phyloP scores from a whole-genome alignment of 2,329 filamentous ascomycete genomes.

The Ceratocystis alfenasii region DNA sequence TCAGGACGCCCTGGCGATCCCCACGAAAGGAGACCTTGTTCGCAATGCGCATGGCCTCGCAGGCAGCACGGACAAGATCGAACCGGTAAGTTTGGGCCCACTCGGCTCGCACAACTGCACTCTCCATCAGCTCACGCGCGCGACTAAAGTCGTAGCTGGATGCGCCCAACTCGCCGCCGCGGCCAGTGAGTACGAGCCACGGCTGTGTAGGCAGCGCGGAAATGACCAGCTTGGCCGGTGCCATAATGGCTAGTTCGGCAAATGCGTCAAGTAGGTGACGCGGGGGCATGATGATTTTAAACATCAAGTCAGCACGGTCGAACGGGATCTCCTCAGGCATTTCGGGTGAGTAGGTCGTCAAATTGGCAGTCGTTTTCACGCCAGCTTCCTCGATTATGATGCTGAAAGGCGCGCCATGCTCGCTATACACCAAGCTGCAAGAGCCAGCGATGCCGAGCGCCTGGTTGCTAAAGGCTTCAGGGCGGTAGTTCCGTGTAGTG shows the following conservation, averaged over 20 bases:
- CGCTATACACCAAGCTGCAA: slow-evolving; percentile 68
- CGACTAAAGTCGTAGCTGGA: slow-evolving; percentile 56
- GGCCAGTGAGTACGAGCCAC: slow-evolving; percentile 60
- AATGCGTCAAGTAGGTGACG: slow-evolving; percentile 60
- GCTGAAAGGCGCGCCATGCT: slow-evolving; percentile 64
- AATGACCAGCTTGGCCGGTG: slow-evolving; percentile 61
- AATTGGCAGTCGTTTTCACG: slow-evolving; percentile 77
- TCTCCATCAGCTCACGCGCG: slow-evolving; percentile 59
- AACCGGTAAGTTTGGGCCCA: slow-evolving; percentile 74
- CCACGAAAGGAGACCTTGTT: slow-evolving; percentile 85
- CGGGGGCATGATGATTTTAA: slow-evolving; percentile 92
- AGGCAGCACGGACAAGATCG: slow-evolving; percentile 69
- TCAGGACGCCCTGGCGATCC: slow-evolving; percentile 80
- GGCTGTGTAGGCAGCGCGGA: slow-evolving; percentile 52
- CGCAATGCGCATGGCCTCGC: slow-evolving; percentile 83
- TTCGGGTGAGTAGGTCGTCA: slow-evolving; percentile 77
- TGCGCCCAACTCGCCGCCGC: slow-evolving; percentile 44
- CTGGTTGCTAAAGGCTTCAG: slow-evolving; percentile 72
- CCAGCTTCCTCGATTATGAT: slow-evolving; percentile 77
- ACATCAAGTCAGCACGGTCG: slow-evolving; percentile 61
- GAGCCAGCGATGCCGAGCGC: slow-evolving; percentile 73
- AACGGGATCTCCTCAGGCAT: slow-evolving; percentile 74
- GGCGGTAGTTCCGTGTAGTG: slow-evolving; percentile 49
- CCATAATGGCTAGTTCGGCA: slow-evolving; percentile 55
- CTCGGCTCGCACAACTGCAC: slow-evolving; percentile 50